Base-by-base conservation (phyloP, 2,329 filamentous ascomycete genomes). In the Lasiodiplodia sp. region DNA sequence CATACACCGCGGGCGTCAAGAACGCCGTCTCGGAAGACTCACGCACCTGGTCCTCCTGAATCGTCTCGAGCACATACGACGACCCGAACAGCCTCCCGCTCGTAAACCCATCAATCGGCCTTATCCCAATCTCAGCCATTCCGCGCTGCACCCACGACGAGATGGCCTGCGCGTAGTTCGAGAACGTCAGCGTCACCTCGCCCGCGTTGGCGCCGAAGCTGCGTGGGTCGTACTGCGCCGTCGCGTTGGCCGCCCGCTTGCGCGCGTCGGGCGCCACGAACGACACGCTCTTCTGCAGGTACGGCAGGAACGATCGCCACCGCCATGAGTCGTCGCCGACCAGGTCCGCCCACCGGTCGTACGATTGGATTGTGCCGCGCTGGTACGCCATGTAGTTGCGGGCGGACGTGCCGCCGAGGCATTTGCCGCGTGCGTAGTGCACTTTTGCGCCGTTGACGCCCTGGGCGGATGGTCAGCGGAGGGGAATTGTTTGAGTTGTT, bases 301-400 rank as follows among this genome's bases (percentile, higher is more conserved):
- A 79, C 0, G 73, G 75, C 1, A 74, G 60, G 3, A 79, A 6
- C 6, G 71, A 73, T 5, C 75, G 73, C 28, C 73, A 77, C 0
- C 69, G 73, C 65, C 75, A 80, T 49, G 70, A 74, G 14, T 75
- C 68, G 62, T 80, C 78, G 6, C 72, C 76, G 0, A 79, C 75
- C 0, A 69, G 4, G 44, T 79, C 72, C 0, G 76, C 76, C 78
- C 75, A 79, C 25, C 51, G 51, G 51, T 77, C 69, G 37, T 71
- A 73, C 18, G 31, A n/a, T 4, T 16, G 14, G 3, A 4, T 12
- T 3, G 31, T 25, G 16, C 34, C 44, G 12, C 23, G 23, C 16
- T 65, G 71, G 51, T 75, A 76, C 2, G 72, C 70, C 69, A 73
- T 70, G 37, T 73, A 70, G 55, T 76, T 75, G 1, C 73, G 60